Conservation (phyloP, 345 rosid species). For the Draba incana region DNA sequence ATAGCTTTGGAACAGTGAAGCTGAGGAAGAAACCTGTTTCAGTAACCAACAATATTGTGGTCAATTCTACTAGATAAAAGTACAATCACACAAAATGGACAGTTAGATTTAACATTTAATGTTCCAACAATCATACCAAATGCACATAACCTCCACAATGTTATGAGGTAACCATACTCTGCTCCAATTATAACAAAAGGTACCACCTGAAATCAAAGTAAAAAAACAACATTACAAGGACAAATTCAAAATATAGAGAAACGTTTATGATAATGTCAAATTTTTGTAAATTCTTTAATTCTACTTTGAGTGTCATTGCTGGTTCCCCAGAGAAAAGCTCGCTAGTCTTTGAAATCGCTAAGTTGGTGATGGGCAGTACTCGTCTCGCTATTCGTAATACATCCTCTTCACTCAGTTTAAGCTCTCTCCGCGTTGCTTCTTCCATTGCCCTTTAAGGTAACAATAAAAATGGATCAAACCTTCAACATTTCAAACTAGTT, state of each 20-base stretch:
- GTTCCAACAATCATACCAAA: constrained; percentile 53
- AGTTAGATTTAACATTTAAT: neutral
- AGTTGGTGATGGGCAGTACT: constrained; percentile 76
- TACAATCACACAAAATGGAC: constrained; percentile 2
- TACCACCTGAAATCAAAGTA: constrained; percentile 58
- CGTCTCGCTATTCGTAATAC: constrained; percentile 61
- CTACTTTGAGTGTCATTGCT: constrained; percentile 87
- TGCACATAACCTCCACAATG: constrained; percentile 75
- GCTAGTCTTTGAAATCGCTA: constrained; percentile 63
- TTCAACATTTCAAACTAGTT: neutral
- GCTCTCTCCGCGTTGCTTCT: constrained; percentile 43
- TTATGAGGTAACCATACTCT: constrained; percentile 79
- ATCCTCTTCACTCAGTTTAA: constrained; percentile 73
- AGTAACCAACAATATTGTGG: constrained; percentile 15
- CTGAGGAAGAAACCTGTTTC: constrained; percentile 76
- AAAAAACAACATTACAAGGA: constrained; percentile 6
- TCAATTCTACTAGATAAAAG: constrained; percentile 3
- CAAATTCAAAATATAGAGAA: neutral
- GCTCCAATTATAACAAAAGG: constrained; percentile 89
- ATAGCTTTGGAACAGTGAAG: constrained; percentile 75
- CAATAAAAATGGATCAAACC: constrained; percentile 22
- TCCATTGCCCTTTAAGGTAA: constrained; percentile 47
- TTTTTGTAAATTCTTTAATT: no score
- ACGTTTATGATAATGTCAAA: neutral
- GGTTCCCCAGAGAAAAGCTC: constrained; percentile 97